Conservation (phyloP, 805 yeast genomes). For the Saturnispora dispora region DNA sequence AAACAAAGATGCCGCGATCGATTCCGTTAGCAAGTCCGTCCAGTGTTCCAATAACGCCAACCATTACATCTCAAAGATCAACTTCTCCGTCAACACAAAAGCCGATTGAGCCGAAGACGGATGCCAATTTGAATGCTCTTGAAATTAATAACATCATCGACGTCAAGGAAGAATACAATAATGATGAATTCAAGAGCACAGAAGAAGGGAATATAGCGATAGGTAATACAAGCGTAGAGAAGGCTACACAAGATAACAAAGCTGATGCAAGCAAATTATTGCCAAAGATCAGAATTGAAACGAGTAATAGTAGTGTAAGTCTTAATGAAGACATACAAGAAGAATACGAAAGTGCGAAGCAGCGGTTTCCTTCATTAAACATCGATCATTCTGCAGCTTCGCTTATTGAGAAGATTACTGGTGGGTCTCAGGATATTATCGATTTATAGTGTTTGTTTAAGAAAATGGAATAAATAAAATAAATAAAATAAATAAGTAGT, state of each 20-base stretch:
- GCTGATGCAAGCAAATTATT: background rate
- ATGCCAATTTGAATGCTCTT: background rate
- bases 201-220: background rate
- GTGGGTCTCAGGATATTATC: background rate
- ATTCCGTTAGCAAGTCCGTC: background rate
- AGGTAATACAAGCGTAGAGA: background rate
- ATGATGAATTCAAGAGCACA: background rate
- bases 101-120: background rate
- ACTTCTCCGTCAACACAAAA: background rate
- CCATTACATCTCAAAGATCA: background rate
- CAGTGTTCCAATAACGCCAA: background rate
- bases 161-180: background rate
- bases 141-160: background rate
- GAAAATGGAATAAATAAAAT: background rate
- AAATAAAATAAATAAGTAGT: conserved; percentile 4
- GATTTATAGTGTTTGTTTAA: background rate
- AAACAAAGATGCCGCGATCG: background rate
- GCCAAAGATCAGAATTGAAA: background rate
- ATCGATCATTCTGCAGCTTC: background rate
- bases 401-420: background rate
- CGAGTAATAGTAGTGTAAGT: background rate
- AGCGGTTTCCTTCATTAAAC: conserved; percentile 1
- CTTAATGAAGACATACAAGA: background rate
- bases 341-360: background rate
- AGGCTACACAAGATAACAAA: background rate